These are phyloP conservation scores for Cryptococcus sp. DNA, from an alignment of 1,284 basidiomycete species.

Conservation along the genomic window DNA sequence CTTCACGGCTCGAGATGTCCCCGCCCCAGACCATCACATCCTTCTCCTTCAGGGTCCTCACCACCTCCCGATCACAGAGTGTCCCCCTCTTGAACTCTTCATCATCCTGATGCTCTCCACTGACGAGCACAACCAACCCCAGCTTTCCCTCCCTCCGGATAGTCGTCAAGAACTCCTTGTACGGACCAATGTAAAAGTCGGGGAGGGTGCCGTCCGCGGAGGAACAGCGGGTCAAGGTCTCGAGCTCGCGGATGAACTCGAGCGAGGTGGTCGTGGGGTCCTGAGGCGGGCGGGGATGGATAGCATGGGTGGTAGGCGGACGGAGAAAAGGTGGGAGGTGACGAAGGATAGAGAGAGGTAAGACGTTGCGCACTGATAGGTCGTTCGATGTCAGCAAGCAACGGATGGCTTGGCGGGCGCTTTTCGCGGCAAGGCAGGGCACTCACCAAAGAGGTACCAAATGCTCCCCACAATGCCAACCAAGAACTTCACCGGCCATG, in stretches of 20 bases:
- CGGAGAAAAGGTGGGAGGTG: slow-evolving; percentile 45
- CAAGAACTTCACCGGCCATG: slow-evolving; percentile 37
- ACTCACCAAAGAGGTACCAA: slow-evolving; percentile 50
- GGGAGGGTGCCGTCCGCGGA: slow-evolving; percentile 54
- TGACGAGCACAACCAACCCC: slow-evolving; percentile 78
- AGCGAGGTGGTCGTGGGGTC: slow-evolving; percentile 37
- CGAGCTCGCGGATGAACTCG: slow-evolving; percentile 41
- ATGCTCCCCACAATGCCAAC: slow-evolving; percentile 37
- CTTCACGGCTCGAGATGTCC: slow-evolving; percentile 72
- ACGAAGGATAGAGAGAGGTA: slow-evolving; percentile 44
- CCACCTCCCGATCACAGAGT: slow-evolving; percentile 67
- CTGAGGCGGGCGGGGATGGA: slow-evolving; percentile 11
- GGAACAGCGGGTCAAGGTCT: slow-evolving; percentile 35
- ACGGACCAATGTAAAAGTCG: slow-evolving; percentile 75
- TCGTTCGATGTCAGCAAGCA: not conserved
- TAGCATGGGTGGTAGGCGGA: slow-evolving; percentile 29
- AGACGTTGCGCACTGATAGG: slow-evolving; percentile 42
- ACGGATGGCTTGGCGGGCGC: too few relatives aligned
- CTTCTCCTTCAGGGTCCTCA: slow-evolving; percentile 64
- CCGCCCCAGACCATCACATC: slow-evolving; percentile 80
- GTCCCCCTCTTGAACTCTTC: slow-evolving; percentile 81
- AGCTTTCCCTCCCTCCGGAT: slow-evolving; percentile 71
- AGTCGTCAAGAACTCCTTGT: slow-evolving; percentile 69
- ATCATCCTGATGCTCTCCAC: slow-evolving; percentile 85
- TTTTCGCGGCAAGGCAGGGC: too few relatives aligned